Evolutionary conservation across 2,329 filamentous ascomycete species (phyloP).

Genomic region (Verticillium longisporum): DNA sequence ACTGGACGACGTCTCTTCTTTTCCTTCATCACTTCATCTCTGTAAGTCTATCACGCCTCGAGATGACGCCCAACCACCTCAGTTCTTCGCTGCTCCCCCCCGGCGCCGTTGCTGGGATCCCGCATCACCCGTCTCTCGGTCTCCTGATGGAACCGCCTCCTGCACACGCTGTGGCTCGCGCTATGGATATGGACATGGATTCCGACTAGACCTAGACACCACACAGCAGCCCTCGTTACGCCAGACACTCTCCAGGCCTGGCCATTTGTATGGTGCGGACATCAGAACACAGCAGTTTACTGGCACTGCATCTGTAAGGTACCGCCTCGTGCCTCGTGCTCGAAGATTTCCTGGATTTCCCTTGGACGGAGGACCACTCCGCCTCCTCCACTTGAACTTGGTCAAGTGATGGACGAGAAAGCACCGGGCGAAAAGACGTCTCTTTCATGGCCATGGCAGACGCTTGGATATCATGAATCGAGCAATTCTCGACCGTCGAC

Average conservation of each 20-base stretch:
- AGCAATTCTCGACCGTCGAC: not conserved
- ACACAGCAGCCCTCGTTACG: not conserved
- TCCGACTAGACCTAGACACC: not conserved
- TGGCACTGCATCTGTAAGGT: not conserved
- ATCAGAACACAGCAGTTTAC: not conserved
- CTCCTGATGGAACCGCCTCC: not conserved
- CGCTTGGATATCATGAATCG: not conserved
- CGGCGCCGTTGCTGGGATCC: not conserved
- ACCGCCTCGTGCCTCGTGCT: not conserved
- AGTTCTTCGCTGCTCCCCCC: not conserved
- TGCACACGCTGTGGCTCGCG: not conserved
- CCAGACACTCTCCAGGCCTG: not conserved
- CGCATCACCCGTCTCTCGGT: not conserved
- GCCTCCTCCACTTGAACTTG: not conserved
- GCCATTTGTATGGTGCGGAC: not conserved
- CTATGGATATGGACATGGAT: not conserved
- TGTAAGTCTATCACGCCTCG: slow-evolving; percentile 1
- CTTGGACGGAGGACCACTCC: not conserved
- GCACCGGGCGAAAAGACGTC: not conserved
- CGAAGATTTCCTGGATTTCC: not conserved
- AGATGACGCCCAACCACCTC: not conserved
- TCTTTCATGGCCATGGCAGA: not conserved
- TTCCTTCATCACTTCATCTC: not conserved
- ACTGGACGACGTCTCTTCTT: slow-evolving; percentile 1
- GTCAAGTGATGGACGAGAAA: slow-evolving; percentile 3